phyloP scores from a whole-genome alignment of 192 early-diverging fungal species.

The Backusella liffmaniae region DNA sequence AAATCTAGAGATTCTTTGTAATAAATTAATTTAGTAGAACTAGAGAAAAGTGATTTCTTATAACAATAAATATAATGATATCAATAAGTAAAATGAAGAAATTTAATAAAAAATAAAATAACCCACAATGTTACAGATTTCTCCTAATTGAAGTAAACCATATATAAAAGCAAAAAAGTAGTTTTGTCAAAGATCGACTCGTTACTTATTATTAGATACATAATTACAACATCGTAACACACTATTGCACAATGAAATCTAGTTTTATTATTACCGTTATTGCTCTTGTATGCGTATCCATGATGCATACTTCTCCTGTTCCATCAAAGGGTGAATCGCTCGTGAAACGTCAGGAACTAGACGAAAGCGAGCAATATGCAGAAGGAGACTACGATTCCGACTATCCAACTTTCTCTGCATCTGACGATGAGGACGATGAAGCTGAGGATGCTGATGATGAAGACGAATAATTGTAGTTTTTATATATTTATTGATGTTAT shows the following conservation, averaged over 20 bases:
- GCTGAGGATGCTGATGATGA: neutral
- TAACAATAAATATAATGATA: neutral
- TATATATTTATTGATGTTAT: neutral
- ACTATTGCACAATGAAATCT: neutral
- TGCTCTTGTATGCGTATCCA: neutral
- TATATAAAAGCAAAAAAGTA: neutral
- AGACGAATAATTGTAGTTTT: neutral
- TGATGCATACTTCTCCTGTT: conserved; percentile 2
- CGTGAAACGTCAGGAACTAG: neutral
- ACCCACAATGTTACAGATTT: neutral
- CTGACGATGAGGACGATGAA: neutral
- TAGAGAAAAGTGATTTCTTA: neutral
- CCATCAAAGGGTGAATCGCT: conserved; percentile 2
- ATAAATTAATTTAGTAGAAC: neutral
- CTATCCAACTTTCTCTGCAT: neutral
- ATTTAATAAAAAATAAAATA: neutral
- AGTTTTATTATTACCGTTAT: neutral
- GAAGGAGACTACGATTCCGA: neutral
- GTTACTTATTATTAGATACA: neutral
- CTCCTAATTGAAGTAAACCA: neutral
- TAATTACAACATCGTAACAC: neutral
- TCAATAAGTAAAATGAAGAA: neutral
- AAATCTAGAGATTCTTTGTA: neutral
- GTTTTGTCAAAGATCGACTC: neutral
- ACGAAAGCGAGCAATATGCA: neutral